Base-by-base conservation (phyloP, 164 flowering plant species). In the Vitis cinerea region DNA sequence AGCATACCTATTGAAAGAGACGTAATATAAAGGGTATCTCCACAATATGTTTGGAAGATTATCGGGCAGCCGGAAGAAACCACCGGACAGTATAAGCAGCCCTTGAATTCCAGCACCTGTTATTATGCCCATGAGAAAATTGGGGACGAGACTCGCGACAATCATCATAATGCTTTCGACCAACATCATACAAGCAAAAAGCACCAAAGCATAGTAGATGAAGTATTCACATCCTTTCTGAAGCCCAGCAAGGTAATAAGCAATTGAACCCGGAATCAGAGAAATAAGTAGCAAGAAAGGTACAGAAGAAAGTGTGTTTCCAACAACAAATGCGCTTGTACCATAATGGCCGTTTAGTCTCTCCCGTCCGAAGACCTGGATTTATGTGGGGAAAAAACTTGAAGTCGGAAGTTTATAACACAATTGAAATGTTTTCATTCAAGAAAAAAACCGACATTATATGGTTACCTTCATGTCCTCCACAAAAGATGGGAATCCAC, bases 401-500 rank as follows among this genome's bases (percentile, higher is more conserved):
- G 0, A 0, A 23, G 27, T 23, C 27, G 27, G 27, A 23, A 31
- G 44, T 3, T 31, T 6, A 31, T 31, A 31, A 31, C 44, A 31
- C 6, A 31, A 6, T 6, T 4, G 44, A 31, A 31, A 31, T 31
- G 44, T 4, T 31, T 31, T 31, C 44, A 6, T 23, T 31, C 44
- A 31, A 31, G 44, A 31, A 31, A 31, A 23, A 31, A 6, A 31
- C 44, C 1, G 44, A 31, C 44, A 31, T 6, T 31, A 31, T 31
- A 31, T 31, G 0, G 7, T 4, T 59, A 84, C 87, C 79, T 86
- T 84, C 87, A 86, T 79, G 29, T 86, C 89, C 62, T 86, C 89
- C 12, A 82, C 87, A 68, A 86, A 86, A 37, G 87, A 86, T 57
- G 87, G 87, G 68, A 84, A 86, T 13, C 89, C 89, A 1, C 87